A percentile compares a stretch with the other conserved stretches of the same genome.
Evolutionary conservation across 768 basidiomycete genomes (phyloP).

Genomic region (Calocybe gangraenosa): DNA sequence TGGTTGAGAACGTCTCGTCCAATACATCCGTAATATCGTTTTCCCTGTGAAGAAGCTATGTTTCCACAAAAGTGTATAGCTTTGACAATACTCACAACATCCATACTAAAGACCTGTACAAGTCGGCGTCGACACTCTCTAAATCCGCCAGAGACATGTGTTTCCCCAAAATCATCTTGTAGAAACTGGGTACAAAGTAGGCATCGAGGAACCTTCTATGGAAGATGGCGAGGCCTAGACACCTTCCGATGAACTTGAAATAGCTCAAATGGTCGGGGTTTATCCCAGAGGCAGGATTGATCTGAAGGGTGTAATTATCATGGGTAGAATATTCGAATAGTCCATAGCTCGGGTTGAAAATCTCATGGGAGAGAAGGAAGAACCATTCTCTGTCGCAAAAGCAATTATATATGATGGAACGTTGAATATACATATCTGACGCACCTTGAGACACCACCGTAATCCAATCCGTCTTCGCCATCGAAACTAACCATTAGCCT

Average conservation of each 20-base stretch:
- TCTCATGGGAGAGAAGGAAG: constrained; percentile 78
- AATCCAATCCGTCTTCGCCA: constrained; percentile 77
- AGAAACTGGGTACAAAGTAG: constrained; percentile 77
- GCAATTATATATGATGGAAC: constrained; percentile 6
- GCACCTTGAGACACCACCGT: constrained; percentile 72
- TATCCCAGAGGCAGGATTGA: constrained; percentile 72
- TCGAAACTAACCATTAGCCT: constrained; percentile 73
- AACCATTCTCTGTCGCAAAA: constrained; percentile 67
- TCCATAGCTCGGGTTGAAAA: constrained; percentile 82
- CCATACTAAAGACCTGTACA: constrained; percentile 67
- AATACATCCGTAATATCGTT: constrained; percentile 74
- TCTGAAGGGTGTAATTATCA: constrained; percentile 79
- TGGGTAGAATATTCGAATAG: constrained; percentile 77
- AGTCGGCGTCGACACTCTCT: constrained; percentile 64
- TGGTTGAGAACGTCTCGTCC: constrained; percentile 68
- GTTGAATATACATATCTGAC: constrained; percentile 10
- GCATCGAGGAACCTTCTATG: constrained; percentile 76
- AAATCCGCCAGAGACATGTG: constrained; percentile 57
- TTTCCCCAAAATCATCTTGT: constrained; percentile 73
- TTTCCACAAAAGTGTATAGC: neutral
- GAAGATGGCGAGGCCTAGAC: constrained; percentile 72
- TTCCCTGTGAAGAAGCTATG: constrained; percentile 37
- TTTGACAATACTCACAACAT: constrained; percentile 55
- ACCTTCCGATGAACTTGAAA: constrained; percentile 78
- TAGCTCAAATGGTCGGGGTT: constrained; percentile 77